phyloP scores from a whole-genome alignment of 2,329 filamentous ascomycete species.

The Sporothrix globosa region DNA sequence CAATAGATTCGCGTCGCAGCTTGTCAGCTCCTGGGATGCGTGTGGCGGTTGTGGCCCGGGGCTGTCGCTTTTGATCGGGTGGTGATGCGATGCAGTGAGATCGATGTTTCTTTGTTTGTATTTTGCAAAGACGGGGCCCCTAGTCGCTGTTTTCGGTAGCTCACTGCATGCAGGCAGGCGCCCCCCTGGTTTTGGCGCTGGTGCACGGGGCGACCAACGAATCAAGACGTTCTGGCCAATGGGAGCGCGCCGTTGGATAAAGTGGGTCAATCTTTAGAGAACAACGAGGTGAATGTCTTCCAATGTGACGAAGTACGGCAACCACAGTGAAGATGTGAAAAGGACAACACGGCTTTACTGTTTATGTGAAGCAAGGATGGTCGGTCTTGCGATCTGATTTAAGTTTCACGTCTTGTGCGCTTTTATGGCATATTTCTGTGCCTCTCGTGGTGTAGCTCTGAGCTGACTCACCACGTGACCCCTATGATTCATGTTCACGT shows the following conservation, averaged over 20 bases:
- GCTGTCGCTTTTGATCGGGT: conserved; percentile 12
- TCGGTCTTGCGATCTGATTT: no score
- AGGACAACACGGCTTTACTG: no score
- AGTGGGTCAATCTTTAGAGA: not conserved
- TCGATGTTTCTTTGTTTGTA: conserved; percentile 32
- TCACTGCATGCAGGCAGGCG: conserved; percentile 23
- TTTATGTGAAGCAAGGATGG: no score
- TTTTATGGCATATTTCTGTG: no score
- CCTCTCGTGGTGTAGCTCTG: no score
- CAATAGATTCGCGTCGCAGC: not conserved
- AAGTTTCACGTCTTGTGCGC: no score
- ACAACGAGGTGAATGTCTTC: no score
- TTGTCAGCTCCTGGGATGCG: not conserved
- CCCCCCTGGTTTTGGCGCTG: conserved; percentile 15
- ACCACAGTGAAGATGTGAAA: no score
- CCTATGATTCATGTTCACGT: no score
- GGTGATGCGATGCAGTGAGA: conserved; percentile 7
- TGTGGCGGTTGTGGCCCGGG: not conserved
- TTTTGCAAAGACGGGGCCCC: conserved; percentile 23
- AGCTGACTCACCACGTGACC: no score
- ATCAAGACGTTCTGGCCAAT: conserved; percentile 28
- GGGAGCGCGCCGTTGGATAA: conserved; percentile 25
- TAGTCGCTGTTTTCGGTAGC: conserved; percentile 34
- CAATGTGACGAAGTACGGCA: no score
- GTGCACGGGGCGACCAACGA: conserved; percentile 26